Evolutionary conservation across 768 basidiomycete genomes (phyloP).

Genomic region (Pilatotrama ljubarskyi): DNA sequence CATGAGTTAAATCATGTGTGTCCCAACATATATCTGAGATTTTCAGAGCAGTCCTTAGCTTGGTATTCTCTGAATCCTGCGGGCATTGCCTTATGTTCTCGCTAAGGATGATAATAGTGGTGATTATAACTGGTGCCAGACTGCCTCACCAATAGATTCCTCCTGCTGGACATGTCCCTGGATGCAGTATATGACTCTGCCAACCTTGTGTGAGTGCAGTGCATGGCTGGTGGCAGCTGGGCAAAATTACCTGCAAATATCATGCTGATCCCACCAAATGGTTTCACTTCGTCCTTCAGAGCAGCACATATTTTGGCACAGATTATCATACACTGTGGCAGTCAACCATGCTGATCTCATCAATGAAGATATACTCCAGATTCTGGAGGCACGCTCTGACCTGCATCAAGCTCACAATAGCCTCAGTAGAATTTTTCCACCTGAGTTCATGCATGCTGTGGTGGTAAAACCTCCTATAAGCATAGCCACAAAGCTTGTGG

Average conservation of each 20-base stretch:
- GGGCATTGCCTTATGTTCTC: constrained; percentile 23
- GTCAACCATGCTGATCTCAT: constrained; percentile 46
- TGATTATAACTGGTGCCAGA: constrained; percentile 27
- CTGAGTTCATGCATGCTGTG: constrained; percentile 15
- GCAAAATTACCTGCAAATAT: constrained; percentile 52
- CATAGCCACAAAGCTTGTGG: constrained; percentile 25
- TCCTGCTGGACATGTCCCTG: neutral
- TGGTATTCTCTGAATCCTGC: neutral
- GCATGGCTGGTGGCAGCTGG: constrained; percentile 38
- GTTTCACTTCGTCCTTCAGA: constrained; percentile 22
- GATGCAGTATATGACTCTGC: neutral
- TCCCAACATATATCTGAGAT: neutral
- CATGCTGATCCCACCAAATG: constrained; percentile 43
- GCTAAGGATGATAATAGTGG: constrained; percentile 23
- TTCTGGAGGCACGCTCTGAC: constrained; percentile 17
- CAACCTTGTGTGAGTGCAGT: constrained; percentile 23
- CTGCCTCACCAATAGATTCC: constrained; percentile 14
- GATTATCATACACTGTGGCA: constrained; percentile 29
- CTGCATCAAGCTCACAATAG: constrained; percentile 23
- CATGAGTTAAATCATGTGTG: too few species aligned
- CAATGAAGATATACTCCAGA: constrained; percentile 42
- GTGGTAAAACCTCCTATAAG: constrained; percentile 25
- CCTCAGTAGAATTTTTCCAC: neutral
- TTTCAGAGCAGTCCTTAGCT: neutral
- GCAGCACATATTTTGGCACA: constrained; percentile 31